phyloP scores from a whole-genome alignment of 192 early-diverging fungal species.

The Coemansia sp. region DNA sequence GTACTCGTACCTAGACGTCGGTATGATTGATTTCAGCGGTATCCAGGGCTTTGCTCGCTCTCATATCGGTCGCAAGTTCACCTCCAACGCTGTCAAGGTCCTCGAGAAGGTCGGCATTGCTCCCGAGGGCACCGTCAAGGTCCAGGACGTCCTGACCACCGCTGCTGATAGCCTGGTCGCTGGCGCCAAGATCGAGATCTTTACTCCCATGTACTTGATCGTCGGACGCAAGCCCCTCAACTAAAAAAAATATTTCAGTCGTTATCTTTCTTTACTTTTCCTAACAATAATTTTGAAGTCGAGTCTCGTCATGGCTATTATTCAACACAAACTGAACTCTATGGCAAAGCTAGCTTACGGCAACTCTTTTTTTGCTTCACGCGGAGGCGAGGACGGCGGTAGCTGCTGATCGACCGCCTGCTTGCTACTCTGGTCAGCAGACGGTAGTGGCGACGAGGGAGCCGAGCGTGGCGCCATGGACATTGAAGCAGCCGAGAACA shows the following conservation, averaged over 20 bases:
- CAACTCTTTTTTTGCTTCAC: not conserved
- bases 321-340: too few relatives aligned
- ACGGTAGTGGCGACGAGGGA: not conserved
- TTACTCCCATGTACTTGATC: constrained; percentile 96
- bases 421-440: not conserved
- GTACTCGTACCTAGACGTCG: constrained; percentile 76
- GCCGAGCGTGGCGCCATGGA: not conserved
- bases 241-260: constrained; percentile 13
- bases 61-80: constrained; percentile 68
- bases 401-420: not conserved
- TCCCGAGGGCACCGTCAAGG: constrained; percentile 84
- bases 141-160: constrained; percentile 77
- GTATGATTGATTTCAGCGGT: constrained; percentile 44
- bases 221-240: constrained; percentile 71
- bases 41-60: constrained; percentile 59
- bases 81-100: constrained; percentile 72
- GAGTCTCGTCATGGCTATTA: not conserved
- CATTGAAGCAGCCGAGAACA: constrained; percentile 10
- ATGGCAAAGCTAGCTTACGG: too few relatives aligned
- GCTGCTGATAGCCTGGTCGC: constrained; percentile 83
- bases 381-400: not conserved
- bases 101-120: constrained; percentile 84
- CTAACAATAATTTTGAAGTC: not conserved
- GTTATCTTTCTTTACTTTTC: too few relatives aligned
- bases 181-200: constrained; percentile 78